Conservation (phyloP, 768 basidiomycete species). For the Mycena amicta region DNA sequence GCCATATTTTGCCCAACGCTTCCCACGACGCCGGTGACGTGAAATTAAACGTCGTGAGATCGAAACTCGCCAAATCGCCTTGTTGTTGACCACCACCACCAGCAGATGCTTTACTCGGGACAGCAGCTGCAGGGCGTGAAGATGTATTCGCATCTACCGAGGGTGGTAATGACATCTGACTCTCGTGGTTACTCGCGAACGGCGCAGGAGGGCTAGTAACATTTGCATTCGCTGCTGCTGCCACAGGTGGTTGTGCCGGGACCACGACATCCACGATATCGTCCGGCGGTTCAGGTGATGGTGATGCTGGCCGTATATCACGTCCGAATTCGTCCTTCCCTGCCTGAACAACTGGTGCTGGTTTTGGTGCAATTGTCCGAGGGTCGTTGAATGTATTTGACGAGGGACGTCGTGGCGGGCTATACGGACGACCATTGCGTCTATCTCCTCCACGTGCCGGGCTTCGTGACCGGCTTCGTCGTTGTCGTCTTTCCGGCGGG, state of each 20-base stretch:
- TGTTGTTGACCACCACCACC: not conserved
- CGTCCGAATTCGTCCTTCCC: conserved; percentile 87
- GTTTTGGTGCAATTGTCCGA: conserved; percentile 29
- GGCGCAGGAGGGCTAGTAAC: conserved; percentile 20
- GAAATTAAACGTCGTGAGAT: conserved; percentile 72
- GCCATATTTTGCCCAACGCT: conserved; percentile 78
- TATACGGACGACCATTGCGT: conserved; percentile 57
- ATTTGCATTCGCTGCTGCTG: not conserved
- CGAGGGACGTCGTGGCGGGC: conserved; percentile 57
- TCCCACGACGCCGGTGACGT: conserved; percentile 78
- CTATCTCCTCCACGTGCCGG: conserved; percentile 49
- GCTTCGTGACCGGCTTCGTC: conserved; percentile 75
- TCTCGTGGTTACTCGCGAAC: conserved; percentile 44
- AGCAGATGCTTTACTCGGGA: conserved; percentile 23
- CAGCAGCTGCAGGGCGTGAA: conserved; percentile 48
- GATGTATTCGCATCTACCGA: conserved; percentile 64
- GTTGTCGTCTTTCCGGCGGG: conserved; percentile 41
- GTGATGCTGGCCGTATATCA: conserved; percentile 66
- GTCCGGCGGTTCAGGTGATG: conserved; percentile 28
- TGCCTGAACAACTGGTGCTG: conserved; percentile 27
- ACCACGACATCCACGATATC: conserved; percentile 4
- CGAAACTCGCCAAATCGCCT: conserved; percentile 58
- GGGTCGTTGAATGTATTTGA: conserved; percentile 27
- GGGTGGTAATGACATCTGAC: conserved; percentile 43
- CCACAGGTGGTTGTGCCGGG: no score